phyloP scores from a whole-genome alignment of 2,329 filamentous ascomycete genomes.

The Fusarium sp. region DNA sequence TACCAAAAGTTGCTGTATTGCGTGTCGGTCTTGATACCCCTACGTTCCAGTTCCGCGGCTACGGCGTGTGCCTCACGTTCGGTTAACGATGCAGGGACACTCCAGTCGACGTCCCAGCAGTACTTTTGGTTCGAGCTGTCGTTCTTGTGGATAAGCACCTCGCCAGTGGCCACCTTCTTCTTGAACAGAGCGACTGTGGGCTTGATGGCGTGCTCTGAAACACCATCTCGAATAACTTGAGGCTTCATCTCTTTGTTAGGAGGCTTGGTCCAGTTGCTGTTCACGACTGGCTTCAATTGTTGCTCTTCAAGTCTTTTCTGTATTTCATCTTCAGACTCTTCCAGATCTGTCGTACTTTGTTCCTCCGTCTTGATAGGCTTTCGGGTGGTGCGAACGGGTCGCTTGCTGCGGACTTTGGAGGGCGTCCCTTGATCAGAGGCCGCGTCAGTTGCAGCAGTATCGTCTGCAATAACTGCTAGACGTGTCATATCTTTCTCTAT shows the following conservation, averaged over 20 bases:
- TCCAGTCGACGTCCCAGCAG: slow-evolving; percentile 38
- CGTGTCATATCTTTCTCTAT: slow-evolving; percentile 26
- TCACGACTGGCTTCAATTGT: slow-evolving; percentile 1
- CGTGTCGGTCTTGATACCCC: slow-evolving; percentile 27
- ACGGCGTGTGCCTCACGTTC: slow-evolving; percentile 25
- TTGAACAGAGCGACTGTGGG: slow-evolving; percentile 38
- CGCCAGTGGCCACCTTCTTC: slow-evolving; percentile 33
- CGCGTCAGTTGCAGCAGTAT: slow-evolving; percentile 5
- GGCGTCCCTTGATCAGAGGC: slow-evolving; percentile 22
- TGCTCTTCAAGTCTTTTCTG: slow-evolving; percentile 20
- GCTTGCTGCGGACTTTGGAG: slow-evolving; percentile 13
- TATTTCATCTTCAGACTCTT: slow-evolving; percentile 9
- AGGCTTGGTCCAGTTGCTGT: slow-evolving; percentile 18
- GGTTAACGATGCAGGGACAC: slow-evolving; percentile 7
- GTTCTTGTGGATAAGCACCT: slow-evolving; percentile 18
- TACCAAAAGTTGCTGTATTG: slow-evolving; percentile 47
- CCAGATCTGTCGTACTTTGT: not conserved
- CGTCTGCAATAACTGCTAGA: slow-evolving; percentile 10
- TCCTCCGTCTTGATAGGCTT: not conserved
- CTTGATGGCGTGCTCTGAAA: slow-evolving; percentile 47
- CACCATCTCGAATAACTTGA: slow-evolving; percentile 40
- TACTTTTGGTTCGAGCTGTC: slow-evolving; percentile 15
- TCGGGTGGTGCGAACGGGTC: not conserved
- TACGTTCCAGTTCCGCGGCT: slow-evolving; percentile 33
- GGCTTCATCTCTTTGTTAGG: slow-evolving; percentile 32